A percentile compares a stretch with the other conserved stretches of the same genome.
Conservation (phyloP, 2,329 filamentous ascomycete species). For the Magnaporthiopsis rhizophila region DNA sequence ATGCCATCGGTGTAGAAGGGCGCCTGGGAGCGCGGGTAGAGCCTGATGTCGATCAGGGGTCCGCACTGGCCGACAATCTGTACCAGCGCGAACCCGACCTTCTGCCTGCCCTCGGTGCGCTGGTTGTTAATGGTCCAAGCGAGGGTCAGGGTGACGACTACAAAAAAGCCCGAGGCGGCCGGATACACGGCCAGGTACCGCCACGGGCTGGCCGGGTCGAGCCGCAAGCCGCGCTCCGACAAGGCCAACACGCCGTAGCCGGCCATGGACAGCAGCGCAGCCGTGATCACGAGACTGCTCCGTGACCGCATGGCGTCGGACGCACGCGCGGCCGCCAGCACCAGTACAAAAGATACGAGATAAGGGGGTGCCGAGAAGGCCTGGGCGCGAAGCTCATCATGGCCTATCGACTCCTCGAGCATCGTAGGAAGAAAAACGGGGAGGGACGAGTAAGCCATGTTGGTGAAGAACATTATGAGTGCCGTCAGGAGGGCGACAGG, state of each 20-base stretch:
- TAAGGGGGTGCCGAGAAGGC: slow-evolving; percentile 77
- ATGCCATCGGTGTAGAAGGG: slow-evolving; percentile 58
- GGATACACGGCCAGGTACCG: slow-evolving; percentile 74
- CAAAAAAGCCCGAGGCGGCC: slow-evolving; percentile 74
- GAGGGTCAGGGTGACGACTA: slow-evolving; percentile 74
- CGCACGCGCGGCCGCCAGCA: slow-evolving; percentile 62
- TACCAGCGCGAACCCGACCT: slow-evolving; percentile 62
- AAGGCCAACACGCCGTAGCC: slow-evolving; percentile 55
- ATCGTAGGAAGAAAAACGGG: slow-evolving; percentile 84
- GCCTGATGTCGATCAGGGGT: slow-evolving; percentile 58
- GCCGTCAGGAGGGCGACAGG: slow-evolving; percentile 69
- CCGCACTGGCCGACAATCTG: slow-evolving; percentile 78
- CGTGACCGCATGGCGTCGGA: slow-evolving; percentile 62
- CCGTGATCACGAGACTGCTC: slow-evolving; percentile 57
- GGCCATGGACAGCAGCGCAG: slow-evolving; percentile 56
- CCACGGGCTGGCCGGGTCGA: slow-evolving; percentile 27
- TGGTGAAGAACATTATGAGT: slow-evolving; percentile 78
- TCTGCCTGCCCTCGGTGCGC: slow-evolving; percentile 53
- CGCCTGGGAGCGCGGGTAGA: slow-evolving; percentile 53
- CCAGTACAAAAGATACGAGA: slow-evolving; percentile 62
- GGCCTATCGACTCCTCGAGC: slow-evolving; percentile 64
- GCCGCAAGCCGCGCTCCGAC: slow-evolving; percentile 28
- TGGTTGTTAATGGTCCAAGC: slow-evolving; percentile 90
- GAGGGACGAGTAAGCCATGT: slow-evolving; percentile 81
- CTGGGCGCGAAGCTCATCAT: slow-evolving; percentile 59